Evolutionary conservation across 306 rosid genomes (phyloP).

Genomic region (Ochetophila trinervis): DNA sequence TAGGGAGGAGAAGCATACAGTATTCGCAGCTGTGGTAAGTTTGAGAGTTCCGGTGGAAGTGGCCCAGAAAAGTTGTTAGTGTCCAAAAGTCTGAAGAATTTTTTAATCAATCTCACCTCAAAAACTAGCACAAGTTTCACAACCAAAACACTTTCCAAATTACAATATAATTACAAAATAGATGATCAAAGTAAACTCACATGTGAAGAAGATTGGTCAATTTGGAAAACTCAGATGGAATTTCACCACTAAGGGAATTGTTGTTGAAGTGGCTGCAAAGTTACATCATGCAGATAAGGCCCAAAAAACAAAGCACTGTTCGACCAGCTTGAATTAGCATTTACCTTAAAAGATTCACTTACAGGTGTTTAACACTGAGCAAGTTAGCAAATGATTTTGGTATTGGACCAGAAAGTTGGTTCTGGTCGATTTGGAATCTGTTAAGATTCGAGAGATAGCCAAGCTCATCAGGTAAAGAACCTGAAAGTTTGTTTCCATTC

Average conservation of each 20-base stretch:
- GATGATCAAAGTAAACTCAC: constrained; percentile 34
- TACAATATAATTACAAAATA: background rate
- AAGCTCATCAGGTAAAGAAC: constrained; percentile 58
- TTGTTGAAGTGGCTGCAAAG: constrained; percentile 64
- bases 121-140: background rate
- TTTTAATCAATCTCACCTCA: constrained; percentile 21
- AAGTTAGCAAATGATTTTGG: constrained; percentile 51
- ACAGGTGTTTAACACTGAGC: constrained; percentile 49
- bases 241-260: constrained; percentile 59
- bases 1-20: constrained; percentile 38
- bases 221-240: constrained; percentile 46
- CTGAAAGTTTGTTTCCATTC: constrained; percentile 54
- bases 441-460: constrained; percentile 46
- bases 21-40: constrained; percentile 34
- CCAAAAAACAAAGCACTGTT: constrained; percentile 21
- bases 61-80: constrained; percentile 49
- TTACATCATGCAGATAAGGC: constrained; percentile 23
- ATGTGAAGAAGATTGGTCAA: constrained; percentile 42
- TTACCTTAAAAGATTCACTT: constrained; percentile 30
- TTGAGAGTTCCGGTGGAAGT: constrained; percentile 55
- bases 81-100: constrained; percentile 54
- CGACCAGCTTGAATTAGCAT: constrained; percentile 16
- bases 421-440: constrained; percentile 49
- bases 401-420: constrained; percentile 50
- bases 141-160: background rate